Percentiles rank a stretch among this genome's conserved stretches.
Conservation (phyloP, 148 eudicot species). For the Nepenthes mirabilis region DNA sequence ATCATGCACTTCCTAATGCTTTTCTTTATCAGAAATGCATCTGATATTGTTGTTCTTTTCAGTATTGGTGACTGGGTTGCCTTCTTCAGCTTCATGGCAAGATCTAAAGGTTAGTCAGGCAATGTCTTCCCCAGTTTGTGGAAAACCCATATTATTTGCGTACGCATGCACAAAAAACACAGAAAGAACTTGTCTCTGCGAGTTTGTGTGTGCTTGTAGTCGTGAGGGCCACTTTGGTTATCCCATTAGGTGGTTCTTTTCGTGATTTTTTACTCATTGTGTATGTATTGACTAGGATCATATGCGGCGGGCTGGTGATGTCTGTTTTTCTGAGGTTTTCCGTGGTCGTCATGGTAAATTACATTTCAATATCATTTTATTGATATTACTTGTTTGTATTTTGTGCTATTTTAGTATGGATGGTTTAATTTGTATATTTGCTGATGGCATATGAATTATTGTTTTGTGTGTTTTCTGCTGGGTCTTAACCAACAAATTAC, state of each 20-base stretch:
- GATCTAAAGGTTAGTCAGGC: constrained; percentile 19
- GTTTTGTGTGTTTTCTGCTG: too few species aligned
- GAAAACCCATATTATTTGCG: too few species aligned
- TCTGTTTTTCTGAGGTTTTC: constrained; percentile 33
- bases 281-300: constrained; percentile 21
- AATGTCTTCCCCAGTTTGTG: too few species aligned
- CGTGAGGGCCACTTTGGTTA: neutral
- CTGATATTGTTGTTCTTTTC: neutral
- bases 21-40: neutral
- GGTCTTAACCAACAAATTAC: too few species aligned
- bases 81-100: constrained; percentile 33
- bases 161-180: neutral
- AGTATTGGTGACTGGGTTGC: constrained; percentile 20
- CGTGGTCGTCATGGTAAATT: constrained; percentile 32
- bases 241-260: too few species aligned
- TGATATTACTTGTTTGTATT: neutral
- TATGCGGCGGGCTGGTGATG: constrained; percentile 47
- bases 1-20: constrained; percentile 9
- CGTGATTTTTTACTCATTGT: neutral
- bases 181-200: neutral
- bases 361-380: neutral
- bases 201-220: neutral
- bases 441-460: too few species aligned
- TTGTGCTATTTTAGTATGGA: too few species aligned
- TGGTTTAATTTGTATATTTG: neutral